Evolutionary conservation across 1,284 basidiomycete genomes (phyloP).

Genomic region (Boletellus deceptivus): DNA sequence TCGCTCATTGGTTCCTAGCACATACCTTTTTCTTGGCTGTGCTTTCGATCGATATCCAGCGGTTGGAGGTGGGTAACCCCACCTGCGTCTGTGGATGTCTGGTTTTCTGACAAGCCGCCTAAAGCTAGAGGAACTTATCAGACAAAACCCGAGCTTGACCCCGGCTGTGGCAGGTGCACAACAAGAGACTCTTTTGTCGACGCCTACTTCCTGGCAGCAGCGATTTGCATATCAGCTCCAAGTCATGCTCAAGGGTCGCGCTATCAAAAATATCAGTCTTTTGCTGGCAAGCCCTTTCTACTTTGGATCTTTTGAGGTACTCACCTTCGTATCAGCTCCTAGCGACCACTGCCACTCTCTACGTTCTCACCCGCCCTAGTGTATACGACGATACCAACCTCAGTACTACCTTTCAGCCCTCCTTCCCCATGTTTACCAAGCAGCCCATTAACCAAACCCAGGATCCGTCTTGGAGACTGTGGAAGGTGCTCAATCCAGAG

Average conservation of each 20-base stretch:
- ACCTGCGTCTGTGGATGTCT: neutral
- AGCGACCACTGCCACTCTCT: conserved; percentile 69
- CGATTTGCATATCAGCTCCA: conserved; percentile 44
- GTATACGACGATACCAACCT: conserved; percentile 37
- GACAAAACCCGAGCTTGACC: conserved; percentile 56
- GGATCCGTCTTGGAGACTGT: conserved; percentile 64
- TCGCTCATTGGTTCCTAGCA: conserved; percentile 94
- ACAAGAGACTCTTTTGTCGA: conserved; percentile 31
- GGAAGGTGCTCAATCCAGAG: conserved; percentile 79
- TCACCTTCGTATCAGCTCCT: conserved; percentile 50
- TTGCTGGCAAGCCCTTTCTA: conserved; percentile 55
- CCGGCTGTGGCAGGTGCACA: conserved; percentile 36
- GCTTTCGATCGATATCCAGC: conserved; percentile 86
- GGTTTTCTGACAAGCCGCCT: conserved; percentile 13
- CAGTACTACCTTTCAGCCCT: conserved; percentile 23
- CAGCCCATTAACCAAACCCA: conserved; percentile 30
- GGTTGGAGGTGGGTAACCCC: conserved; percentile 63
- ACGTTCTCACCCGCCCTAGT: conserved; percentile 61
- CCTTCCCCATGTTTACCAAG: conserved; percentile 37
- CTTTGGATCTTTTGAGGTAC: conserved; percentile 4
- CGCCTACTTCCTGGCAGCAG: conserved; percentile 44
- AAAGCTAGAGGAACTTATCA: conserved; percentile 75
- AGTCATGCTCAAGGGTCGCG: conserved; percentile 64
- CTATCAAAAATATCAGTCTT: conserved; percentile 78
- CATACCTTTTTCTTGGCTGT: conserved; percentile 92